Conservation (phyloP, 1,139 yeast species). For the Candida frijolesensis region DNA sequence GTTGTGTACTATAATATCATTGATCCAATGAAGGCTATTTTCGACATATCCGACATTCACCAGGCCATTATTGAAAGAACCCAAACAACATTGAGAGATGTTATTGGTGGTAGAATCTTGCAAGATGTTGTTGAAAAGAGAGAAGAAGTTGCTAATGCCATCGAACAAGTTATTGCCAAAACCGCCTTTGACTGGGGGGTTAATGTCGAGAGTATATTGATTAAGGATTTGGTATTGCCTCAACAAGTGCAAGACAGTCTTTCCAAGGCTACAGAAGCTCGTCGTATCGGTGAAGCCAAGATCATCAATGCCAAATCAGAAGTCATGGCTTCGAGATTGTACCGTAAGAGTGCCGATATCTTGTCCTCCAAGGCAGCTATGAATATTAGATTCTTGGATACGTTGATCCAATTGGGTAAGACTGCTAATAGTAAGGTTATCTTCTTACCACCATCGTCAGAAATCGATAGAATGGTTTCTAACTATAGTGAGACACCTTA, state of each 20-base stretch:
- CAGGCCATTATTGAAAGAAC: conserved; percentile 70
- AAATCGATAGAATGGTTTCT: conserved; percentile 40
- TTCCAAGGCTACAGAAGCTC: conserved; percentile 77
- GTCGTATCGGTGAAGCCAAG: conserved; percentile 77
- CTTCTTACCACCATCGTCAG: conserved; percentile 65
- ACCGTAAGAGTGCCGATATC: conserved; percentile 81
- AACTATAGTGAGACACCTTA: conserved; percentile 18
- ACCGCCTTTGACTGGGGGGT: conserved; percentile 78
- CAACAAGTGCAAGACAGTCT: conserved; percentile 60
- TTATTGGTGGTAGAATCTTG: conserved; percentile 64
- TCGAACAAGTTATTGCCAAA: conserved; percentile 62
- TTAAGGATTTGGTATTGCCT: conserved; percentile 66
- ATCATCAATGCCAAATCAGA: conserved; percentile 77
- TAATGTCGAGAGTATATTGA: conserved; percentile 65
- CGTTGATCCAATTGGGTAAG: conserved; percentile 76
- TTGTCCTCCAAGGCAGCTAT: conserved; percentile 78
- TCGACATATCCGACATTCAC: conserved; percentile 57
- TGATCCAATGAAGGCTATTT: conserved; percentile 70
- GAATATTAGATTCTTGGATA: conserved; percentile 80
- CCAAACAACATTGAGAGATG: conserved; percentile 75
- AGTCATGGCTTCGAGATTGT: conserved; percentile 73
- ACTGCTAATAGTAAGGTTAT: conserved; percentile 65
- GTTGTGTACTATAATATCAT: conserved; percentile 70
- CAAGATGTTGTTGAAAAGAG: conserved; percentile 79
- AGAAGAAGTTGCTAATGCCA: conserved; percentile 70